Base-by-base conservation (phyloP, 1,284 basidiomycete genomes). In the Chondrostereum purpureum region DNA sequence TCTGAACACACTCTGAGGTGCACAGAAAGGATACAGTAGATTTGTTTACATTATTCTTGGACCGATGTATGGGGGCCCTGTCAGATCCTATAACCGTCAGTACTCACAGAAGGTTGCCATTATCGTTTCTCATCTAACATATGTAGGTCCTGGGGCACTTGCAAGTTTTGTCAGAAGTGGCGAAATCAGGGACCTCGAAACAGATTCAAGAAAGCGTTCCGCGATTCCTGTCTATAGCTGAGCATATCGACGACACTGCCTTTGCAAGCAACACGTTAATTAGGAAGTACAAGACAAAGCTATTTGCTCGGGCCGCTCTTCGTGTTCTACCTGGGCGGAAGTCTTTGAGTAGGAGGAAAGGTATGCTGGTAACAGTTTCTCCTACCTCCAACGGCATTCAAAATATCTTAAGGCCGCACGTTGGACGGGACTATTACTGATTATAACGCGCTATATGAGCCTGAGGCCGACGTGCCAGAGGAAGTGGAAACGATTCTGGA, bases 401-500 rank as follows among this genome's bases (percentile, higher is more conserved):
- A 5, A 6, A 13, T 20, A 20, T 13, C 17, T 14, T 14, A 33
- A 64, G 63, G 55, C 42, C 59, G 57, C 42, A 45, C 51, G 18
- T 50, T 66, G 43, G 54, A 51, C 39, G 61, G 58, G 42, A 27
- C 24, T 16, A 36, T 37, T 16, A 41, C 39, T 31, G 35, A 38
- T 17, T 40, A 51, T 22, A 45, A 50, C 5, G 36, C 42, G 27
- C 43, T 47, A 17, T 45, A 48, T 12, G 66, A 75, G 10, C 69
- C 72, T 3, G 80, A 85, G n/a, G 62, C 72, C 5, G 86, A 94
- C 19, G 72, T 92, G 1, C 86, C 92, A 0, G 84, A 88, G 41
- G 81, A 86, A 43, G 74, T 92, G 3, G 95, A 99, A 58, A 63
- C 64, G 0, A 73, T 83, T 23, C 68, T 98, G 12, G 83, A 88